These are phyloP conservation scores for Loxodes magnus DNA, from an alignment of 73 alveolate species.

Conservation along the genomic window DNA sequence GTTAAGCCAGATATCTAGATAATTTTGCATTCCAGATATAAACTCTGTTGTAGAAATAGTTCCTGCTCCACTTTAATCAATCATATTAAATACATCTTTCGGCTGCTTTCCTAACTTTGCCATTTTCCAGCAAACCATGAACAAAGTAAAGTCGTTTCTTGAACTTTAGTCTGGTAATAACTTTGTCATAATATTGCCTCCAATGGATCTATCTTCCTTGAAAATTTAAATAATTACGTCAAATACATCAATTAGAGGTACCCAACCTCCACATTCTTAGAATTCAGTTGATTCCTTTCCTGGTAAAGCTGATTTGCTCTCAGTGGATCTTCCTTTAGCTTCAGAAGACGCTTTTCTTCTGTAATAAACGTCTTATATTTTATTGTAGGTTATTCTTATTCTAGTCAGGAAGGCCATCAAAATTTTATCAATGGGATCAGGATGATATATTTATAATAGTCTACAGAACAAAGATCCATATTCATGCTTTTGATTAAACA, in stretches of 20 bases:
- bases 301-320: too few species aligned
- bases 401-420: too few species aligned
- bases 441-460: conserved; percentile 10
- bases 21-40: neutral
- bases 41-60: neutral
- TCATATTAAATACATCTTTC: neutral
- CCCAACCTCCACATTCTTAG: too few species aligned
- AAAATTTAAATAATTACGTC: too few species aligned
- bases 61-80: conserved; percentile 7
- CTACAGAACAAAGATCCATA: conserved; percentile 7
- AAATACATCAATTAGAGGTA: too few species aligned
- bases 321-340: too few species aligned
- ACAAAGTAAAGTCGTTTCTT: neutral
- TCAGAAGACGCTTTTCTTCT: too few species aligned
- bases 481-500: neutral
- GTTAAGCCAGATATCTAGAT: neutral
- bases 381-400: too few species aligned
- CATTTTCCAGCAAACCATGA: neutral
- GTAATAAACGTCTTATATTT: too few species aligned
- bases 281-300: too few species aligned
- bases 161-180: neutral
- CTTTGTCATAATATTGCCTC: too few species aligned
- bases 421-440: conserved; percentile 10
- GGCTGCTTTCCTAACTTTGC: conserved; percentile 2
- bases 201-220: too few species aligned